These are phyloP conservation scores for Gomphus sp. DNA, from an alignment of 1,284 basidiomycete genomes.

Conservation along the genomic window DNA sequence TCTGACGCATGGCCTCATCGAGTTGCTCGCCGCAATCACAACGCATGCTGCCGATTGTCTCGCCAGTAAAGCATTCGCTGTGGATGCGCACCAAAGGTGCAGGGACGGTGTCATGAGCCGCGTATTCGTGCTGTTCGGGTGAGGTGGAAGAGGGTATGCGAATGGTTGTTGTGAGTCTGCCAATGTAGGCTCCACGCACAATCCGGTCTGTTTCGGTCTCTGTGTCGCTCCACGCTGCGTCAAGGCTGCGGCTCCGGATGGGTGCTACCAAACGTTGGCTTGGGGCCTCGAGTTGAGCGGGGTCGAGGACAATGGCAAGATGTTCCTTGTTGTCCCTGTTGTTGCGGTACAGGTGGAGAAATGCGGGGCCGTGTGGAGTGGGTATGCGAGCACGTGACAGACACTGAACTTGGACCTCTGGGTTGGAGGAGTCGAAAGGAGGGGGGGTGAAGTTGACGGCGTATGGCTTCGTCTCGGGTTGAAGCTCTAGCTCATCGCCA, in stretches of 20 bases:
- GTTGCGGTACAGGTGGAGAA: conserved; percentile 94
- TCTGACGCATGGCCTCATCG: conserved; percentile 91
- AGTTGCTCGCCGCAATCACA: conserved; percentile 99
- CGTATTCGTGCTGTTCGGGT: conserved; percentile 16
- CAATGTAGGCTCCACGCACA: conserved; percentile 89
- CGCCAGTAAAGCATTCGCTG: conserved; percentile 98
- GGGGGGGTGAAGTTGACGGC: background rate
- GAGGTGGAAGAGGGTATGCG: conserved; percentile 44
- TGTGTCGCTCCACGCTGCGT: conserved; percentile 75
- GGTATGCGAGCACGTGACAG: conserved; percentile 97
- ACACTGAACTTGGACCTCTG: conserved; percentile 65
- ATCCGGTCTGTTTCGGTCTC: conserved; percentile 95
- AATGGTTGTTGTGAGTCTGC: conserved; percentile 58
- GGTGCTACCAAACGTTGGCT: conserved; percentile 33
- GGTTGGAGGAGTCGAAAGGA: conserved; percentile 12
- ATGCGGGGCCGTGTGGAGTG: conserved; percentile 90
- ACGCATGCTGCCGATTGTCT: conserved; percentile 96
- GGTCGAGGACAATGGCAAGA: conserved; percentile 93
- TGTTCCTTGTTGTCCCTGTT: conserved; percentile 90
- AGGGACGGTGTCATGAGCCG: conserved; percentile 33
- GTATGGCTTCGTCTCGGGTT: background rate
- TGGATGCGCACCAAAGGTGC: conserved; percentile 91
- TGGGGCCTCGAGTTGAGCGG: conserved; percentile 60
- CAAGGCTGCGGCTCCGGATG: conserved; percentile 79
- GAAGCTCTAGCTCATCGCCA: background rate